Base-by-base conservation (phyloP, 2,329 filamentous ascomycete genomes). In the Cercospora sp. region DNA sequence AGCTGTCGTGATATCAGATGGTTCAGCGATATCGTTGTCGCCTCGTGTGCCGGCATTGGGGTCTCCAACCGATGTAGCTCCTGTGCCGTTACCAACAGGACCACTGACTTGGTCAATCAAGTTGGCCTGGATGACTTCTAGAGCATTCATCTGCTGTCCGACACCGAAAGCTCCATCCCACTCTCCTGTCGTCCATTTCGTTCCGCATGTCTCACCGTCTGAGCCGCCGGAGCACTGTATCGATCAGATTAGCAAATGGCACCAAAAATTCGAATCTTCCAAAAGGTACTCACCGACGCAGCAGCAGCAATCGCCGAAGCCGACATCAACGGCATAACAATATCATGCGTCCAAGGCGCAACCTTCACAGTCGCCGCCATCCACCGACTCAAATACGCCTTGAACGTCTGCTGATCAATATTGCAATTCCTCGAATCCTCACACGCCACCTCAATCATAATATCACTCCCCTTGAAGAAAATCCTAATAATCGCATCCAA, bases 281-380 rank as follows among this genome's bases (percentile, higher is more conserved):
- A 86, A 81, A 68, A 90, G 81, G 12, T 12, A 55, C 60, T 55
- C 45, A 63, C 60, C 60, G 60, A 63, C 18, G 13, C 51, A 3
- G 86, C 87, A 3, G 87, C 87, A 1, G 84, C 85, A 30, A 77
- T 72, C 0, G 87, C 88, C 6, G 86, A 87, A 1, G 81, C 79
- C 33, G 80, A 79, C 2, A 90, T 78, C 73, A 83, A 81, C 0
- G 85, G 82, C 74, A 85, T 81, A 66, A 90, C 81, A 6, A 76
- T 53, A 40, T 61, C 68, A 13, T 74, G 67, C 7, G 79, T 79
- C 72, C 73, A 82, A n/a, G 80, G 80, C 2, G 80, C 80, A 26
- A 80, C 73, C 63, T 80, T 76, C 40, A 76, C 77, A 40, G 78
- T 79, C 63, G 78, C 79, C 59, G 78, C 80, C 78, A 82, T 82